A percentile compares a stretch with the other conserved stretches of the same genome.
Evolutionary conservation across 345 rosid species (phyloP).

Genomic region (Trapa bicornis): DNA sequence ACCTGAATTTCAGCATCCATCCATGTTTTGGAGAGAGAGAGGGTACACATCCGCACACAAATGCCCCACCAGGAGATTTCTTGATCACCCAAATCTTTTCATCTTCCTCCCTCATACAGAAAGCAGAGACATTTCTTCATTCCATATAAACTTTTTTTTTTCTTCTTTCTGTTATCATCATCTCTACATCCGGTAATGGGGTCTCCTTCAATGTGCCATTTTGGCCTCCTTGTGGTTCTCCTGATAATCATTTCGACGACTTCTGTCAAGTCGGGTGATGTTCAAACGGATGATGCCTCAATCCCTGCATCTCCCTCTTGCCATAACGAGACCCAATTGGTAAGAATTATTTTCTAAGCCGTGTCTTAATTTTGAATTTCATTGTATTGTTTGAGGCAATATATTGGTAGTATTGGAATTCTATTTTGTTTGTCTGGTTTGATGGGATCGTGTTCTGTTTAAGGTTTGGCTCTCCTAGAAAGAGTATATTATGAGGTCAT

Average conservation of each 20-base stretch:
- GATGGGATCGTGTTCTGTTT: neutral
- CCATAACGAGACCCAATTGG: conserved; percentile 36
- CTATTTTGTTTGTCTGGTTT: too few relatives aligned
- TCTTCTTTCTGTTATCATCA: neutral
- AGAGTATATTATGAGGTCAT: too few relatives aligned
- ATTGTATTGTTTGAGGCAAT: neutral
- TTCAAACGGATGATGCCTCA: conserved; percentile 19
- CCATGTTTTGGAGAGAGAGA: neutral
- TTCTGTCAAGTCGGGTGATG: conserved; percentile 25
- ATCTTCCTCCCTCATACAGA: neutral
- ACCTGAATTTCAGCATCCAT: neutral
- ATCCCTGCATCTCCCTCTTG: conserved; percentile 28
- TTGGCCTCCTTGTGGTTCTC: neutral
- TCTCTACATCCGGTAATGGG: conserved; percentile 1
- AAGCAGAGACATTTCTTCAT: conserved; percentile 1
- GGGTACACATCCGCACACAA: too few relatives aligned
- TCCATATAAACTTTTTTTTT: neutral
- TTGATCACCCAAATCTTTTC: neutral
- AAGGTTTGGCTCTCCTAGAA: neutral
- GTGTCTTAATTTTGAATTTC: neutral
- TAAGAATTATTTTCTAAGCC: conserved; percentile 6
- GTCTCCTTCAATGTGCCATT: neutral
- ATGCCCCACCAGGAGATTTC: neutral
- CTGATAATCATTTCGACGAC: conserved; percentile 3
- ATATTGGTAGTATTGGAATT: too few relatives aligned